phyloP scores from a whole-genome alignment of 2,329 filamentous ascomycete species.

The Pseudogymnoascus sp. region DNA sequence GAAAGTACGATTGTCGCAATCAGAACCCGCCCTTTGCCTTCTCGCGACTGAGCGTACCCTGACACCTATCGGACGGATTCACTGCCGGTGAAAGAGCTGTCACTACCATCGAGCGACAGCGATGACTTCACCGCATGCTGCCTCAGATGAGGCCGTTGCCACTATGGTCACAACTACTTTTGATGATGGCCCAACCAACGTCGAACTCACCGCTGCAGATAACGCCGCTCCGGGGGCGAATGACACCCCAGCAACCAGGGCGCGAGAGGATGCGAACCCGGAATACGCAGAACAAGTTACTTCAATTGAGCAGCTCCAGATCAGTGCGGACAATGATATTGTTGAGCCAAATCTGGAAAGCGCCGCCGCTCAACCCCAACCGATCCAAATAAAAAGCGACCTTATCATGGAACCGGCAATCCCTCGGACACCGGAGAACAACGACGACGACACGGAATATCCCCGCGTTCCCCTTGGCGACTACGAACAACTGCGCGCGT shows the following conservation, averaged over 20 bases:
- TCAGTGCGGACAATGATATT: neutral
- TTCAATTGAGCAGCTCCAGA: constrained; percentile 9
- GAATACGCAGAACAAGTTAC: neutral
- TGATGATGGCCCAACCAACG: constrained; percentile 11
- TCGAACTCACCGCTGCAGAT: constrained; percentile 14
- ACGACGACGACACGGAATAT: constrained; percentile 7
- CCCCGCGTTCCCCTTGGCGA: neutral
- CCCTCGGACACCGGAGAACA: constrained; percentile 4
- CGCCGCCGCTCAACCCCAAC: neutral
- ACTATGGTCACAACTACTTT: constrained; percentile 14
- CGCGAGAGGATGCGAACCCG: constrained; percentile 8
- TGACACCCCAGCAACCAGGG: neutral
- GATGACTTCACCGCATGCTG: constrained; percentile 29
- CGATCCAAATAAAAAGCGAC: neutral
- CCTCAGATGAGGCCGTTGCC: constrained; percentile 15
- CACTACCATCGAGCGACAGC: constrained; percentile 23
- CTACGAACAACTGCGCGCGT: constrained; percentile 1
- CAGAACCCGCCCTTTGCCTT: constrained; percentile 8
- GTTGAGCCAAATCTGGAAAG: neutral
- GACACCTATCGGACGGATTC: constrained; percentile 10
- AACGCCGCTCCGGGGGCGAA: constrained; percentile 3
- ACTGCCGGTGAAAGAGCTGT: constrained; percentile 29
- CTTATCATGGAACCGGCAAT: constrained; percentile 9
- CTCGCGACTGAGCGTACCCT: constrained; percentile 1
- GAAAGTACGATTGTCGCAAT: constrained; percentile 10